A percentile compares a stretch with the other conserved stretches of the same genome.
These are phyloP conservation scores for Ophiostoma australiae DNA, from an alignment of 2,329 filamentous ascomycete species.

Conservation along the genomic window DNA sequence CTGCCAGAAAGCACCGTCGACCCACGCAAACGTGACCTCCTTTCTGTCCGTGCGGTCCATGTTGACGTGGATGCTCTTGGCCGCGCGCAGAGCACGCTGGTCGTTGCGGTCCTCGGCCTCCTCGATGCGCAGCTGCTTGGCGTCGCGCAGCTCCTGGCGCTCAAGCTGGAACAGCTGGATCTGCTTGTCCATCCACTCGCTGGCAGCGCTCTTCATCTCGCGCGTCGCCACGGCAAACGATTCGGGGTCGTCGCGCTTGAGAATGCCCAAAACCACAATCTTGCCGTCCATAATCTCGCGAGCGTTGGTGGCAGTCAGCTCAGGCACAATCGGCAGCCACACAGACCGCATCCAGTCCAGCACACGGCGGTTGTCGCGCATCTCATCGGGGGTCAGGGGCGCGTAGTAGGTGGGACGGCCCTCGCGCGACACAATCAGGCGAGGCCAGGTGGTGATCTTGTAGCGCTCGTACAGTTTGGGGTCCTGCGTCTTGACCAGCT, in stretches of 20 bases:
- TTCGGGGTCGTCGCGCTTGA: slow-evolving; percentile 73
- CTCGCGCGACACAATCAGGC: slow-evolving; percentile 81
- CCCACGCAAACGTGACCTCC: slow-evolving; percentile 93
- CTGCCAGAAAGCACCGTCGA: slow-evolving; percentile 96
- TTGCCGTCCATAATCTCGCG: slow-evolving; percentile 93
- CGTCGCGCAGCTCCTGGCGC: slow-evolving; percentile 84
- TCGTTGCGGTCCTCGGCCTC: slow-evolving; percentile 93
- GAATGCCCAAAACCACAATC: slow-evolving; percentile 85
- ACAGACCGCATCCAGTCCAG: slow-evolving; percentile 92
- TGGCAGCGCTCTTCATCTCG: slow-evolving; percentile 91
- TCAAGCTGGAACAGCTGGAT: slow-evolving; percentile 87
- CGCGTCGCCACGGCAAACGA: slow-evolving; percentile 73
- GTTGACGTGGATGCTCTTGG: slow-evolving; percentile 86
- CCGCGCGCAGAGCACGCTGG: slow-evolving; percentile 75
- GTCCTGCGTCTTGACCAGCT: slow-evolving; percentile 86
- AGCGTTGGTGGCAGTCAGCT: slow-evolving; percentile 85
- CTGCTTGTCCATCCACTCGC: slow-evolving; percentile 98
- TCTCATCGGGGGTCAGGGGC: slow-evolving; percentile 79
- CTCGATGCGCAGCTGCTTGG: slow-evolving; percentile 92
- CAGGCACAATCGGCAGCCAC: slow-evolving; percentile 93
- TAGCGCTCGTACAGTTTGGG: slow-evolving; percentile 70
- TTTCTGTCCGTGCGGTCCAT: slow-evolving; percentile 84
- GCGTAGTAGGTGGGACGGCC: slow-evolving; percentile 87
- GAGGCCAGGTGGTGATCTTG: slow-evolving; percentile 97
- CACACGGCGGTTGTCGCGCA: slow-evolving; percentile 79